Evolutionary conservation across 2,329 filamentous ascomycete genomes (phyloP).

Genomic region (Alternaria panax): DNA sequence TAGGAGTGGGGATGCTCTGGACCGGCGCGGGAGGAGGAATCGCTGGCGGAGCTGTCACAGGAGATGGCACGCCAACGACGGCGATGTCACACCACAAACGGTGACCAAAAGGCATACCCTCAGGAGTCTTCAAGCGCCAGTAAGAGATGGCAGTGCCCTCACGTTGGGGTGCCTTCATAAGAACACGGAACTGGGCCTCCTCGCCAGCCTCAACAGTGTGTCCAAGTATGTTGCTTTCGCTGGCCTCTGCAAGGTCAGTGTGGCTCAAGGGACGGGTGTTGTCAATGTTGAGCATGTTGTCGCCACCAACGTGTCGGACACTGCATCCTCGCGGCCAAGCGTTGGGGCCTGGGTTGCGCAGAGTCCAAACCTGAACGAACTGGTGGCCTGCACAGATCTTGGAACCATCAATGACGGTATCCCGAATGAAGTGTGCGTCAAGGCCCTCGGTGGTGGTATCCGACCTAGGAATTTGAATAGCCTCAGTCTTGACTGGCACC

Average conservation of each 20-base stretch:
- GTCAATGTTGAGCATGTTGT: conserved; percentile 95
- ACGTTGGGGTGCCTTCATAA: conserved; percentile 80
- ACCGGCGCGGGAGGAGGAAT: neutral
- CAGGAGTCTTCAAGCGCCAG: conserved; percentile 87
- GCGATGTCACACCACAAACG: conserved; percentile 93
- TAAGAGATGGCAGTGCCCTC: conserved; percentile 87
- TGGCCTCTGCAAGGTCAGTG: conserved; percentile 76
- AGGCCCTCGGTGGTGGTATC: conserved; percentile 47
- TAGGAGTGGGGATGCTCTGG: conserved; percentile 7
- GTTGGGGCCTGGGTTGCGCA: conserved; percentile 80
- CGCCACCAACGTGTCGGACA: conserved; percentile 90
- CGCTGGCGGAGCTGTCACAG: neutral
- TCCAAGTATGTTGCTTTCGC: conserved; percentile 80
- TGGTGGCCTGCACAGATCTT: conserved; percentile 72
- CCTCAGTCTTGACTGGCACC: conserved; percentile 22
- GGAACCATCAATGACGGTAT: conserved; percentile 81
- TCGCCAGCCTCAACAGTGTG: conserved; percentile 75
- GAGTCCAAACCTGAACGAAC: conserved; percentile 90
- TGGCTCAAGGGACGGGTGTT: conserved; percentile 79
- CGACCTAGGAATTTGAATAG: conserved; percentile 14
- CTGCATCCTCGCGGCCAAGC: conserved; percentile 89
- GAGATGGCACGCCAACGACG: conserved; percentile 57
- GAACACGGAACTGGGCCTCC: conserved; percentile 80
- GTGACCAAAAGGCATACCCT: conserved; percentile 86
- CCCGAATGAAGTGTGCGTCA: conserved; percentile 76